phyloP scores from a whole-genome alignment of 257 asterid genomes.

The Cynanchum wilfordii region DNA sequence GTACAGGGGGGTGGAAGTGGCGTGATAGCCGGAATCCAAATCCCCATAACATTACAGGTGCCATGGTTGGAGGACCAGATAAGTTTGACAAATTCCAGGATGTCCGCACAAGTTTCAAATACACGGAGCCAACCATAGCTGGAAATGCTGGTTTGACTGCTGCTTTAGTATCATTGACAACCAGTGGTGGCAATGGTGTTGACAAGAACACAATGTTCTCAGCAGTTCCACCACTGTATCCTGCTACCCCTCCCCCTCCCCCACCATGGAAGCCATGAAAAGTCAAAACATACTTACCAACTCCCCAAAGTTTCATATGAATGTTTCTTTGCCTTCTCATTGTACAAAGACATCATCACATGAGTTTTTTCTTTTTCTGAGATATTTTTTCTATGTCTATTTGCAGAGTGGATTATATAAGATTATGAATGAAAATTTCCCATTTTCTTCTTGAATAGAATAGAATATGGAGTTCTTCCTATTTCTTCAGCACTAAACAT shows the following conservation, averaged over 20 bases:
- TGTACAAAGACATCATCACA: background rate
- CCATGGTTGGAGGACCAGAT: conserved; percentile 93
- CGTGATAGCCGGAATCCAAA: conserved; percentile 49
- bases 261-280: conserved; percentile 80
- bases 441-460: conserved; percentile 1
- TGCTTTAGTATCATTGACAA: conserved; percentile 67
- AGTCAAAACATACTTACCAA: background rate
- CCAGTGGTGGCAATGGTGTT: conserved; percentile 47
- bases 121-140: conserved; percentile 82
- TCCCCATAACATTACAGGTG: conserved; percentile 64
- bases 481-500: conserved; percentile 10
- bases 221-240: conserved; percentile 66
- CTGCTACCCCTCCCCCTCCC: conserved; percentile 69
- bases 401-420: background rate
- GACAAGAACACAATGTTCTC: conserved; percentile 65
- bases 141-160: conserved; percentile 94
- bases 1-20: conserved; percentile 75
- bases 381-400: background rate
- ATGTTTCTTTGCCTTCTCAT: background rate
- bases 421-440: background rate
- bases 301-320: background rate
- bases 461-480: background rate
- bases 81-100: conserved; percentile 65
- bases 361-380: background rate
- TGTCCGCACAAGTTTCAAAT: conserved; percentile 49